These are phyloP conservation scores for Penicillium sp. DNA, from an alignment of 2,329 filamentous ascomycete species.

Conservation along the genomic window DNA sequence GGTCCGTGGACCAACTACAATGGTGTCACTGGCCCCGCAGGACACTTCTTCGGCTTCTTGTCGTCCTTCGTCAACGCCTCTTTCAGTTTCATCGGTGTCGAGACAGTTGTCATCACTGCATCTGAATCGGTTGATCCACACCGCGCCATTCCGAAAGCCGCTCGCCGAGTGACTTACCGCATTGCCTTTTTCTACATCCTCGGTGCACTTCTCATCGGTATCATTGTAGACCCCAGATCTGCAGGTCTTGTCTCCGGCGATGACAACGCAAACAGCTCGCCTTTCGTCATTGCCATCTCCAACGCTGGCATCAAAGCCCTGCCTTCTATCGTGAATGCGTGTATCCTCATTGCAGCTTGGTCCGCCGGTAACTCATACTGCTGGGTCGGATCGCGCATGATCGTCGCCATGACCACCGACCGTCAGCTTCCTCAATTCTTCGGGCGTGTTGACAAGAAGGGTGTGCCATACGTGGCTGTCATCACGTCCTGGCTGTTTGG, in stretches of 20 bases:
- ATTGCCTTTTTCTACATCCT: conserved; percentile 43
- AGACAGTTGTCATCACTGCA: conserved; percentile 43
- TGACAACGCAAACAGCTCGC: conserved; percentile 35
- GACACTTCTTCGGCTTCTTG: conserved; percentile 39
- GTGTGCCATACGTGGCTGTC: conserved; percentile 60
- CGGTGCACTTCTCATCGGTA: conserved; percentile 31
- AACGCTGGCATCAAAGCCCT: conserved; percentile 36
- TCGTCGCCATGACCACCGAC: conserved; percentile 62
- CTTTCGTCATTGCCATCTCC: conserved; percentile 38
- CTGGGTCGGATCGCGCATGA: conserved; percentile 58
- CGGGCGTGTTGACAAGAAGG: conserved; percentile 53
- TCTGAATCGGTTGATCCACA: conserved; percentile 44
- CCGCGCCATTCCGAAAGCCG: conserved; percentile 43
- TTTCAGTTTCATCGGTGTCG: conserved; percentile 45
- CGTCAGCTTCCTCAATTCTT: conserved; percentile 60
- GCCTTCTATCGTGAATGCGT: conserved; percentile 37
- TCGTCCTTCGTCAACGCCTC: conserved; percentile 44
- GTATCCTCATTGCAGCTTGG: conserved; percentile 42
- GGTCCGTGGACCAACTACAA: conserved; percentile 36
- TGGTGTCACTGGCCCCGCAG: conserved; percentile 32
- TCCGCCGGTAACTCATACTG: conserved; percentile 46
- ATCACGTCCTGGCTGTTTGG: conserved; percentile 54
- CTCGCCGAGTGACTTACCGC: conserved; percentile 42
- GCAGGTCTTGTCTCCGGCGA: conserved; percentile 23
- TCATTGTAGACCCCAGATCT: conserved; percentile 31